These are phyloP conservation scores for Pichia nakasei DNA, from an alignment of 805 yeast genomes.

Conservation along the genomic window DNA sequence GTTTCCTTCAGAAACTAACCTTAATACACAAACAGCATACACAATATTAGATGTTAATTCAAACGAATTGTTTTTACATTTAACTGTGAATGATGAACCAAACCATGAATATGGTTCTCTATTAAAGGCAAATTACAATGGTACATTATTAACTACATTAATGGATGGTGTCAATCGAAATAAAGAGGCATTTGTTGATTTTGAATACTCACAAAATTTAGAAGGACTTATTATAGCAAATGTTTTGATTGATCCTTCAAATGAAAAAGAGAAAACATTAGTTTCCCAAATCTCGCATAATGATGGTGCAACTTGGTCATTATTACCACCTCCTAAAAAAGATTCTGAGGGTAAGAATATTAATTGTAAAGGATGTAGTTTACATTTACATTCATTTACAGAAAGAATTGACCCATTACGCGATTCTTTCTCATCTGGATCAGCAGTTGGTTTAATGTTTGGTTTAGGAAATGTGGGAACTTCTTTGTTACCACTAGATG, in stretches of 20 bases:
- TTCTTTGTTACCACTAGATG: constrained; percentile 31
- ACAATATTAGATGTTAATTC: constrained; percentile 71
- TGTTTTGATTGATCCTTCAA: constrained; percentile 48
- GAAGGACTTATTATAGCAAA: constrained; percentile 82
- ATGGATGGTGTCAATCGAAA: constrained; percentile 70
- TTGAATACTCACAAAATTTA: constrained; percentile 69
- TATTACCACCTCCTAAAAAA: constrained; percentile 55
- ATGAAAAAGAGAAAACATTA: constrained; percentile 38
- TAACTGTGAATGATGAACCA: constrained; percentile 48
- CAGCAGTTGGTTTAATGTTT: constrained; percentile 82
- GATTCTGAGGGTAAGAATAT: constrained; percentile 55
- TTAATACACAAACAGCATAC: constrained; percentile 58
- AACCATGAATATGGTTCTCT: constrained; percentile 66
- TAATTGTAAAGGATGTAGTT: constrained; percentile 54
- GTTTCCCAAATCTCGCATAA: constrained; percentile 73
- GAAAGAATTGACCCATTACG: constrained; percentile 67
- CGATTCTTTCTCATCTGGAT: constrained; percentile 79
- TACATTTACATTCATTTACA: constrained; percentile 84
- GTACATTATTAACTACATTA: constrained; percentile 72
- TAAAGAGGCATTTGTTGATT: constrained; percentile 70
- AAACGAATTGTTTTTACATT: constrained; percentile 71
- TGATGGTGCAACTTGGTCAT: constrained; percentile 87
- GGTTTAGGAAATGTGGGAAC: constrained; percentile 94
- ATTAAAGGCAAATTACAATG: constrained; percentile 84
- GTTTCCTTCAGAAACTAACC: constrained; percentile 60